Evolutionary conservation across 208 protist genomes (phyloP), one percentile per base, ranked within the genome.

Genomic region (Leishmania braziliensis): DNA sequence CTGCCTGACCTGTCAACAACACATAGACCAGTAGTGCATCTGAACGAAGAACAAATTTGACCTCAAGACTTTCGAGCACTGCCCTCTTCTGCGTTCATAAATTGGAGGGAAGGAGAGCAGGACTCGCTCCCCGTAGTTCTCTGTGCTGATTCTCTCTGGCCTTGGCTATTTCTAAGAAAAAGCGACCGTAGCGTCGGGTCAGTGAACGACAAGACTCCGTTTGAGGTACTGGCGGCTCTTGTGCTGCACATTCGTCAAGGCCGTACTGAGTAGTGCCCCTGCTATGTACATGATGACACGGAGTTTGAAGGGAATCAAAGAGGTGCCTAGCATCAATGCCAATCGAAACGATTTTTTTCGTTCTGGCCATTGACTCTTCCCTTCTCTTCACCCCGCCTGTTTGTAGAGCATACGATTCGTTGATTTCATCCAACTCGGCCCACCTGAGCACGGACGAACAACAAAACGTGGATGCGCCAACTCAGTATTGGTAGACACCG

Each of bases 401-500:
- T 33, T 73, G 68, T 33, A 73, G 68, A 2, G 68, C 6, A 9
- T 9, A 23, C 8, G 20, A 14, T 8, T 73, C 36, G 6, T 3
- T 43, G 62, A 20, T 33, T 39, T 68, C 62, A 39, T 39, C 33
- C 29, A 5, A 6, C 18, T 14, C 10, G 5, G 68, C 8, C 5
- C 5, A 23, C 18, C 12, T 18, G 23, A 6, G 29, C 74, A 68
- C 33, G 5, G 9, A 9, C 29, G 3, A 43, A 18, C 46, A 51
- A 9, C 3, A 66, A 26, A 9, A 33, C 39, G 12, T 16, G 39
- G 5, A 51, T 26, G 53, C 5, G 0, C 33, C 4, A 1, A 20
- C 16, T 80, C 91, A 98, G 83, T 98, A 98, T 77, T 98, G 94
- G 77, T 98, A 98, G 4, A 98, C 80, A 14, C 95, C 97, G 87